Evolutionary conservation across 495 filamentous ascomycete genomes (phyloP), one percentile per base, ranked within the genome.

Genomic region (Physcia stellaris): DNA sequence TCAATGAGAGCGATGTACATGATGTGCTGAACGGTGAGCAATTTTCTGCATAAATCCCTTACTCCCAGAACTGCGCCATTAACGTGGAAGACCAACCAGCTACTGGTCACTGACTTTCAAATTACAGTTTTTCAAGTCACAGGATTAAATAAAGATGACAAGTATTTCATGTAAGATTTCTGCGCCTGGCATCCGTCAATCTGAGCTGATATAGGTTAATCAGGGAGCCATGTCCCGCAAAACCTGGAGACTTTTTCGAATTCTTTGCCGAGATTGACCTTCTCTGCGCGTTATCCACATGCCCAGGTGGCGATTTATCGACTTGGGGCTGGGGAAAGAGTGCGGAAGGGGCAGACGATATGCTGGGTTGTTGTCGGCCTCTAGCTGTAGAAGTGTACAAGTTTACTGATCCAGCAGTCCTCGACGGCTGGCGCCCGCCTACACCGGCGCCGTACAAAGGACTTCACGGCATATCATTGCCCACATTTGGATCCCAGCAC

Each of bases 41-140:
- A n/a, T n/a, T n/a, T n/a, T n/a, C n/a, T n/a, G n/a, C n/a, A n/a
- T n/a, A n/a, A n/a, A n/a, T n/a, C n/a, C n/a, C n/a, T n/a, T n/a
- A n/a, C n/a, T n/a, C n/a, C n/a, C n/a, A n/a, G n/a, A n/a, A n/a
- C n/a, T n/a, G n/a, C n/a, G n/a, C n/a, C n/a, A n/a, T n/a, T n/a
- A n/a, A n/a, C n/a, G n/a, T n/a, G n/a, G n/a, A n/a, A n/a, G n/a
- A n/a, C n/a, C n/a, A n/a, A n/a, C n/a, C n/a, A n/a, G n/a, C n/a
- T n/a, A n/a, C n/a, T n/a, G n/a, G n/a, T n/a, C n/a, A n/a, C n/a
- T n/a, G n/a, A n/a, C n/a, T n/a, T n/a, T n/a, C n/a, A n/a, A n/a
- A n/a, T n/a, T n/a, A n/a, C n/a, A n/a, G 66, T 87, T 17, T 87
- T 90, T 47, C 80, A 86, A 50, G 80, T 84, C 18, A 86, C 81